phyloP scores from a whole-genome alignment of 768 basidiomycete genomes.

The Postia placenta region DNA sequence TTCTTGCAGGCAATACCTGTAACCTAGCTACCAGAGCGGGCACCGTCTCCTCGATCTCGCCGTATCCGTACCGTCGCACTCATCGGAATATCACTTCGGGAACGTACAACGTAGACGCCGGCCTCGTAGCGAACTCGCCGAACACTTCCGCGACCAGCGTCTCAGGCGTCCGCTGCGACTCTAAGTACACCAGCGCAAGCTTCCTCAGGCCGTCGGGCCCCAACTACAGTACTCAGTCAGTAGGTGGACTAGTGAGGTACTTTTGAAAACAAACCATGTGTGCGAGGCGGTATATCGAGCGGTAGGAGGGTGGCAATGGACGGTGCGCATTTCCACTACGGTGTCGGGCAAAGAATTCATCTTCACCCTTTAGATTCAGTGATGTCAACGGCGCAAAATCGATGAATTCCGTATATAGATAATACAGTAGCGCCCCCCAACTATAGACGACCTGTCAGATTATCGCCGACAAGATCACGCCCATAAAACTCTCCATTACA shows the following conservation, averaged over 20 bases:
- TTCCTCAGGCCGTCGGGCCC: conserved; percentile 4
- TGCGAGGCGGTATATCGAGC: conserved; percentile 2
- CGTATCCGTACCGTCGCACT: conserved; percentile 3
- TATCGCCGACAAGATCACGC: no score
- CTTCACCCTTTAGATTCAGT: not conserved
- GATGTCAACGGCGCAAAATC: not conserved
- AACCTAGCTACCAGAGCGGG: conserved; percentile 6
- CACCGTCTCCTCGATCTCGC: conserved; percentile 9
- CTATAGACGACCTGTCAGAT: no score
- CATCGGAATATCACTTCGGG: no score
- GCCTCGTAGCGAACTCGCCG: conserved; percentile 9
- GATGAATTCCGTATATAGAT: conserved; percentile 10
- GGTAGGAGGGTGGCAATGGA: conserved; percentile 1
- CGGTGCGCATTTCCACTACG: not conserved
- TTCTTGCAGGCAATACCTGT: conserved; percentile 6
- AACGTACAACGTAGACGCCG: not conserved
- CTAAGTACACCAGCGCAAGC: conserved; percentile 7
- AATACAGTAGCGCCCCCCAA: conserved; percentile 14
- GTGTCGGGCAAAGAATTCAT: not conserved
- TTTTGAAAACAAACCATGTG: not conserved
- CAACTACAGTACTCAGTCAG: not conserved
- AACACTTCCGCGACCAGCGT: conserved; percentile 11
- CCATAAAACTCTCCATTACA: no score
- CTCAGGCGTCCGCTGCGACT: conserved; percentile 4
- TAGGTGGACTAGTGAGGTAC: not conserved